Evolutionary conservation across 345 rosid species (phyloP).

Genomic region (Raphanus sativus): DNA sequence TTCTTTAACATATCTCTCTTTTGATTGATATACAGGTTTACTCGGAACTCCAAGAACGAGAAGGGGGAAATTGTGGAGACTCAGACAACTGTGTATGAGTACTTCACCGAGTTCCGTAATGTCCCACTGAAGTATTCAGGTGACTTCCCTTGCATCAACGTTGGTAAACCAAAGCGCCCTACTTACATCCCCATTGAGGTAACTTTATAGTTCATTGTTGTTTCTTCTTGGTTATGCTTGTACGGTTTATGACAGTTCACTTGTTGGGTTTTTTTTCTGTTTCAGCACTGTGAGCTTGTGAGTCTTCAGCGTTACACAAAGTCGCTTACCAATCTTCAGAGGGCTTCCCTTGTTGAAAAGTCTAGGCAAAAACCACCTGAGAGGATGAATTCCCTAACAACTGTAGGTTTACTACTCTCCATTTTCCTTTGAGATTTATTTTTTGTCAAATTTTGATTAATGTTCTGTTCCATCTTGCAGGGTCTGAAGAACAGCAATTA

Average conservation of each 20-base stretch:
- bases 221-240: neutral
- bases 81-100: constrained; percentile 63
- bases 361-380: constrained; percentile 96
- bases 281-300: constrained; percentile 72
- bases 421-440: neutral
- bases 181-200: constrained; percentile 88
- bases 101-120: constrained; percentile 54
- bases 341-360: constrained; percentile 81
- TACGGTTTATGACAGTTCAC: neutral
- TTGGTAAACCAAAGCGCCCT: constrained; percentile 94
- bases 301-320: constrained; percentile 89
- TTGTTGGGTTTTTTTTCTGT: constrained; percentile 1
- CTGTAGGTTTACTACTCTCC: constrained; percentile 42
- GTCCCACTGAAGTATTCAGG: constrained; percentile 64
- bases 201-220: neutral
- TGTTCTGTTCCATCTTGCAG: constrained; percentile 41
- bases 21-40: constrained; percentile 52
- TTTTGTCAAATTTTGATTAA: neutral
- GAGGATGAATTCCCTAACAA: constrained; percentile 69
- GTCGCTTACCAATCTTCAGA: constrained; percentile 65
- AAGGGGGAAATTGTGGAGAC: constrained; percentile 47
- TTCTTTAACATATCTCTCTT: neutral
- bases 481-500: constrained; percentile 68
- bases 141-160: constrained; percentile 82
- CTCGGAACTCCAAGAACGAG: constrained; percentile 46